Conservation (phyloP, 2,329 filamentous ascomycete genomes). For the Colletotrichum sp. region DNA sequence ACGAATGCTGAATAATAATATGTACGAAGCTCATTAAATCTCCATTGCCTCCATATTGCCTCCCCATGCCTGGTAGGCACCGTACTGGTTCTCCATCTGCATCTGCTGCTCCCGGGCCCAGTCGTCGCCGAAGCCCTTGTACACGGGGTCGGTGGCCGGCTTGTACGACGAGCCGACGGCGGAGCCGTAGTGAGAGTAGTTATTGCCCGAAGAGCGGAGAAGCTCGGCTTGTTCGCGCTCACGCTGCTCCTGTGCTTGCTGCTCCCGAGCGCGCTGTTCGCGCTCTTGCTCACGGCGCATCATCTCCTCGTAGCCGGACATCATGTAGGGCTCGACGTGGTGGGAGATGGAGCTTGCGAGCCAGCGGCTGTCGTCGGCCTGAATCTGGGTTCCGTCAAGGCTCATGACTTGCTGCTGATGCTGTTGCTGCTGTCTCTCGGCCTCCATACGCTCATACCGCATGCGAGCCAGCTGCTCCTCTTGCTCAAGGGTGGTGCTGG, state of each 20-base stretch:
- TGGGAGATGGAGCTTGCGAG: conserved; percentile 35
- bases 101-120: conserved; percentile 44
- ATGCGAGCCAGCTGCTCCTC: conserved; percentile 64
- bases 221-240: conserved; percentile 29
- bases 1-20: background rate
- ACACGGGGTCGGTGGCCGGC: conserved; percentile 71
- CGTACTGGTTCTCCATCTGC: conserved; percentile 74
- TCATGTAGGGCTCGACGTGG: conserved; percentile 82
- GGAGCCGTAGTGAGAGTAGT: conserved; percentile 50
- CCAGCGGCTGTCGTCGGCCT: conserved; percentile 61
- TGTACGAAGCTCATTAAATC: conserved; percentile 37
- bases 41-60: conserved; percentile 55
- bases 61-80: conserved; percentile 58
- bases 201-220: conserved; percentile 40
- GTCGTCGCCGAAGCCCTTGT: conserved; percentile 46
- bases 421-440: conserved; percentile 35
- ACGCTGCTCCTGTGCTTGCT: conserved; percentile 41
- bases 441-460: conserved; percentile 59
- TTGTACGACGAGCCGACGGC: conserved; percentile 33
- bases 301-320: conserved; percentile 77
- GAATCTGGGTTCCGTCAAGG: conserved; percentile 58
- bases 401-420: conserved; percentile 51
- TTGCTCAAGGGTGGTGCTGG: conserved; percentile 58
- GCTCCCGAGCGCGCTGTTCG: conserved; percentile 49
- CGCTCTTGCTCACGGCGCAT: conserved; percentile 67